Conservation (phyloP, 208 protist genomes). For the Wallacemonas sp. region DNA sequence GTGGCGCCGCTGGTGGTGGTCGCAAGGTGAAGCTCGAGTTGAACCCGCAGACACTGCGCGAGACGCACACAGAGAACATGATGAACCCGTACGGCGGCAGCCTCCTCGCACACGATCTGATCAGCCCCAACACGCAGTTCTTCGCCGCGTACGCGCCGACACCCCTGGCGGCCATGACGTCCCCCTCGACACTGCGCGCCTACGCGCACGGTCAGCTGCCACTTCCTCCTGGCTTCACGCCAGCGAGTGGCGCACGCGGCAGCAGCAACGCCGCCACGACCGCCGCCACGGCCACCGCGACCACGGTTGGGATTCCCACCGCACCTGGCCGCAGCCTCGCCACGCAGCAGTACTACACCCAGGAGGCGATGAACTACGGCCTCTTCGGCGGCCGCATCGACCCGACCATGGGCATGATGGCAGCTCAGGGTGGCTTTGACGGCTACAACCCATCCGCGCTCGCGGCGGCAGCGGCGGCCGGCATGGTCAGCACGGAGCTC, state of each 20-base stretch:
- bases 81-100: slow-evolving; percentile 72
- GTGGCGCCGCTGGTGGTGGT: slow-evolving; percentile 6
- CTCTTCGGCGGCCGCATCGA: slow-evolving; percentile 32
- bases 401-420: slow-evolving; percentile 21
- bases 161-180: slow-evolving; percentile 67
- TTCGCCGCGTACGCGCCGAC: slow-evolving; percentile 85
- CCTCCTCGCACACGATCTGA: slow-evolving; percentile 54
- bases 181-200: slow-evolving; percentile 74
- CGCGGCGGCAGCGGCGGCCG: background rate
- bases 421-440: slow-evolving; percentile 16
- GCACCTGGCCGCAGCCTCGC: slow-evolving; percentile 47
- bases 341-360: slow-evolving; percentile 87
- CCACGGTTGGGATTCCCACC: background rate
- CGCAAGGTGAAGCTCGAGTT: slow-evolving; percentile 51
- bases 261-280: slow-evolving; percentile 20
- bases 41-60: slow-evolving; percentile 67
- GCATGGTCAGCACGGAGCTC: slow-evolving; percentile 1
- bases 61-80: slow-evolving; percentile 65
- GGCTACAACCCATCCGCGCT: slow-evolving; percentile 11
- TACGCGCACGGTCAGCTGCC: slow-evolving; percentile 74
- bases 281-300: slow-evolving; percentile 2
- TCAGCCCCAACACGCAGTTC: slow-evolving; percentile 86
- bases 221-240: slow-evolving; percentile 18
- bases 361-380: slow-evolving; percentile 80
- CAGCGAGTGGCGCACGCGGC: background rate